A percentile compares a stretch with the other conserved stretches of the same genome.
These are phyloP conservation scores for Glonium stellatum DNA, from an alignment of 495 filamentous ascomycete genomes.

Conservation along the genomic window DNA sequence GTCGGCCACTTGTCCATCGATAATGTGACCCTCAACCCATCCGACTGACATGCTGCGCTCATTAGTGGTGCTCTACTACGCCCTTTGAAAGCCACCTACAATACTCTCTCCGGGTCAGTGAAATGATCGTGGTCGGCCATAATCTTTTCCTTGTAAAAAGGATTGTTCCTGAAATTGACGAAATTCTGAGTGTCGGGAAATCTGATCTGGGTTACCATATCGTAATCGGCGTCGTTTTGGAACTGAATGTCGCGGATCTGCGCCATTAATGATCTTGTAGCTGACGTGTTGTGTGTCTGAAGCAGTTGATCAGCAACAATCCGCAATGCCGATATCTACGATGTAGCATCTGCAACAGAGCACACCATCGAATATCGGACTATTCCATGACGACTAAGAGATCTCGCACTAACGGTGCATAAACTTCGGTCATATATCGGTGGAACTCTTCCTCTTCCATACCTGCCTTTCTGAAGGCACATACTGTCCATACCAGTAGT, in stretches of 20 bases:
- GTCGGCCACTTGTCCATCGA: too few species aligned
- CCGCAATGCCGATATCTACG: too few species aligned
- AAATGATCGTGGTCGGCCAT: constrained; percentile 30
- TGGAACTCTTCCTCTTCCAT: constrained; percentile 23
- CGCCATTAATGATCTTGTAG: constrained; percentile 17
- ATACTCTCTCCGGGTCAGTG: constrained; percentile 22
- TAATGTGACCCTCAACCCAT: too few species aligned
- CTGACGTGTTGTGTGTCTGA: constrained; percentile 27
- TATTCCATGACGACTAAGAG: constrained; percentile 26
- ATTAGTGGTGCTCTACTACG: too few species aligned
- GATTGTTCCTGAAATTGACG: constrained; percentile 26
- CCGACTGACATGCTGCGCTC: too few species aligned
- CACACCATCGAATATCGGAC: too few species aligned
- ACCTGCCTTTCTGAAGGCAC: constrained; percentile 27
- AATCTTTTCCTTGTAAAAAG: constrained; percentile 19
- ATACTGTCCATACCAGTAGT: constrained; percentile 45
- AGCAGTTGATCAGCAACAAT: too few species aligned
- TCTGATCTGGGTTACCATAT: constrained; percentile 20
- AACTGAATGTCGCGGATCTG: constrained; percentile 24
- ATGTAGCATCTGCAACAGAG: too few species aligned
- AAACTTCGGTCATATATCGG: constrained; percentile 10
- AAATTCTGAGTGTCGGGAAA: constrained; percentile 24
- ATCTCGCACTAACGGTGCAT: constrained; percentile 19
- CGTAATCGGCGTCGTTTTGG: constrained; percentile 25
- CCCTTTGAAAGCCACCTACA: constrained; percentile 3